These are phyloP conservation scores for Abrus precatorius DNA, from an alignment of 306 rosid species.

Conservation along the genomic window DNA sequence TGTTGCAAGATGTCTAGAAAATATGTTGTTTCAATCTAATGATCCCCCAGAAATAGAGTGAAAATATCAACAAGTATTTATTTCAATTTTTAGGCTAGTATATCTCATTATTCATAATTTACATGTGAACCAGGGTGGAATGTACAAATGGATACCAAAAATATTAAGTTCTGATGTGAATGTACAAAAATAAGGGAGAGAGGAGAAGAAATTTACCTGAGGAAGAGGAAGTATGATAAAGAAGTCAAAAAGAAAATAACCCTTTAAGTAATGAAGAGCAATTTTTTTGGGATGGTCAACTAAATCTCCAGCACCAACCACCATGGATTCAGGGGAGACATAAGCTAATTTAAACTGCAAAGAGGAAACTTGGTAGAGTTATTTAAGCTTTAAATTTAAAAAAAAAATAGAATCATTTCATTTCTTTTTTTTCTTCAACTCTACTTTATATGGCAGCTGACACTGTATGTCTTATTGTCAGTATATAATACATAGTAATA, in stretches of 20 bases:
- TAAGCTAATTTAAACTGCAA: conserved; percentile 89
- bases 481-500: too few relatives aligned
- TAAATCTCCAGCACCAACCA: conserved; percentile 91
- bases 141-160: conserved; percentile 8
- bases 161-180: conserved; percentile 1
- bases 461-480: too few relatives aligned
- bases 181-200: not conserved
- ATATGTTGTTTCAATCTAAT: not conserved
- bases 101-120: conserved; percentile 17
- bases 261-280: conserved; percentile 66
- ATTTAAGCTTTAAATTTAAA: conserved; percentile 20
- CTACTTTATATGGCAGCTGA: not conserved
- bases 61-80: not conserved
- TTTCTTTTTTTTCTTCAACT: too few relatives aligned
- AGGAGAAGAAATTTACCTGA: conserved; percentile 59
- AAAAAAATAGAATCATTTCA: not conserved
- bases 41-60: not conserved
- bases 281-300: conserved; percentile 83
- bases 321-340: conserved; percentile 83
- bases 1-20: not conserved
- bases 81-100: not conserved
- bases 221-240: conserved; percentile 81
- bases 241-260: conserved; percentile 70
- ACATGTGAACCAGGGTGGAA: not conserved
- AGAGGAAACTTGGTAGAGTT: conserved; percentile 22